These are phyloP conservation scores for Melaleuca quinquenervia DNA, from an alignment of 345 rosid species.

Conservation along the genomic window DNA sequence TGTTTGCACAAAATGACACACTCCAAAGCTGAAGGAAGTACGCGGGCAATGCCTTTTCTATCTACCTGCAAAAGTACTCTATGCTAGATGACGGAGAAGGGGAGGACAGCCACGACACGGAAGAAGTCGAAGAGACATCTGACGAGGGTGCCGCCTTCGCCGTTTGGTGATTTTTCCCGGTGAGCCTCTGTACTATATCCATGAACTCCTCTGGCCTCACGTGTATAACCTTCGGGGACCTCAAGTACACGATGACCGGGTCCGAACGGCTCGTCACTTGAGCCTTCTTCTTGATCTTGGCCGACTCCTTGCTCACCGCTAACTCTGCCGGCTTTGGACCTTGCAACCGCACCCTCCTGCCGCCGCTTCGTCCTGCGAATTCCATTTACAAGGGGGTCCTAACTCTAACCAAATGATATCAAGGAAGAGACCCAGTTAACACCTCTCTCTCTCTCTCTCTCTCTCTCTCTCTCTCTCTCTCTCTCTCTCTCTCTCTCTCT, in stretches of 20 bases:
- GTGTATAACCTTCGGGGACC: slow-evolving; percentile 1
- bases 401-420: not conserved
- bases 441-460: not conserved
- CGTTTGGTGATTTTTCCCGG: not conserved
- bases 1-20: not conserved
- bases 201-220: slow-evolving; percentile 7
- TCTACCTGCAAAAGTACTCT: not conserved
- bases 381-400: not conserved
- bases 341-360: not conserved
- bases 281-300: not conserved
- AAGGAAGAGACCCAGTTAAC: not conserved
- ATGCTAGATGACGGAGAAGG: not conserved
- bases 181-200: slow-evolving; percentile 1
- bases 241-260: slow-evolving; percentile 2
- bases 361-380: not conserved
- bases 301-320: not conserved
- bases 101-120: not conserved
- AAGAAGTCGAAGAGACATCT: not conserved
- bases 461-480: not conserved
- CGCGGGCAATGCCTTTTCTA: not conserved
- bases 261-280: not conserved
- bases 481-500: not conserved
- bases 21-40: not conserved
- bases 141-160: not conserved
- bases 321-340: not conserved